Evolutionary conservation across 1,284 basidiomycete genomes (phyloP).

Genomic region (Ustilago cynodontis): DNA sequence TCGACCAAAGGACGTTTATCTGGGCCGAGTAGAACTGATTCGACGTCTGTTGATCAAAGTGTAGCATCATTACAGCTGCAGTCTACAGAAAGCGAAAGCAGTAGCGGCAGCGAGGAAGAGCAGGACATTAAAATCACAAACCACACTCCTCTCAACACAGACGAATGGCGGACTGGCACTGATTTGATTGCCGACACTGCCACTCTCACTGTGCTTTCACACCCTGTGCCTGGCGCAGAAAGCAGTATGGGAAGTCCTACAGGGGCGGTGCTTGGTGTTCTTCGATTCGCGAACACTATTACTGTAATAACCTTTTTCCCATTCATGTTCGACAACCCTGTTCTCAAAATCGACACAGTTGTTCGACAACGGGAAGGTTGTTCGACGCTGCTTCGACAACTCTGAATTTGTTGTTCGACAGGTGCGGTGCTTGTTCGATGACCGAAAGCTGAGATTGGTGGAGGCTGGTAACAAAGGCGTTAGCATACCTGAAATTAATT

Average conservation of each 20-base stretch:
- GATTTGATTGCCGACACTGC: slow-evolving; percentile 20
- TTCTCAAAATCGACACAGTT: too few relatives aligned
- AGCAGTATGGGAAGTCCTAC: slow-evolving; percentile 10
- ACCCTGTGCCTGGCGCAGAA: not conserved
- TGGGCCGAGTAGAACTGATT: not conserved
- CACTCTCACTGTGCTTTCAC: slow-evolving; percentile 28
- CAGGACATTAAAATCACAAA: not conserved
- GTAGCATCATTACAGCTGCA: slow-evolving; percentile 5
- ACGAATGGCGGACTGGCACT: not conserved
- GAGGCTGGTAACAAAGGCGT: too few relatives aligned
- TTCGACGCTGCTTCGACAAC: too few relatives aligned
- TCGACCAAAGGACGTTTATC: not conserved
- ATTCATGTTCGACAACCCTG: too few relatives aligned
- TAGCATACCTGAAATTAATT: not conserved
- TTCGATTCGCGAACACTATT: too few relatives aligned
- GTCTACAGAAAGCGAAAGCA: not conserved
- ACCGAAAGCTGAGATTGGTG: too few relatives aligned
- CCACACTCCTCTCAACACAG: slow-evolving; percentile 15
- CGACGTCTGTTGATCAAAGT: not conserved
- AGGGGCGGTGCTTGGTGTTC: too few relatives aligned
- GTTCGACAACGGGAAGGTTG: too few relatives aligned
- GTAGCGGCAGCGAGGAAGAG: slow-evolving; percentile 3
- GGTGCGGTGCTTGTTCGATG: too few relatives aligned
- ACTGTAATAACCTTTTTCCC: too few relatives aligned
- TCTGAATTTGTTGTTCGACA: too few relatives aligned